phyloP scores from a whole-genome alignment of 2,329 filamentous ascomycete genomes.

The Xylariaceae sp. region DNA sequence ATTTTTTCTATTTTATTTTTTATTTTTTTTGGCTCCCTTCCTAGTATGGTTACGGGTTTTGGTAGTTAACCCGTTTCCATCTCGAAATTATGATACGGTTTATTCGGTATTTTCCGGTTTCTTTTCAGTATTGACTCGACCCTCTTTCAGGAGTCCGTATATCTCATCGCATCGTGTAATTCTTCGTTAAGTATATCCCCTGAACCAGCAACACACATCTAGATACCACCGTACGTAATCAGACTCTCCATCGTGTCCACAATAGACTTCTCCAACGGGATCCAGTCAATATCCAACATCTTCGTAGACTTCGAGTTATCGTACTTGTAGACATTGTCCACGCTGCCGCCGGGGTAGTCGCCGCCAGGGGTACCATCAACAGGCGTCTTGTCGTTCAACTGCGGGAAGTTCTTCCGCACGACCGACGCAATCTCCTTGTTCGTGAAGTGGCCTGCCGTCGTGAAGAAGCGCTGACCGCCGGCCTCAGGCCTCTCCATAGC shows the following conservation, averaged over 20 bases:
- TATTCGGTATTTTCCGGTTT: too few species aligned
- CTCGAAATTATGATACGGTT: too few species aligned
- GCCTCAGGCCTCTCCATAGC: conserved; percentile 46
- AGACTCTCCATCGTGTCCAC: conserved; percentile 61
- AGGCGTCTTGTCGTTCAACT: conserved; percentile 44
- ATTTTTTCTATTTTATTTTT: too few species aligned
- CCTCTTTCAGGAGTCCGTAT: too few species aligned
- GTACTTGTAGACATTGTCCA: conserved; percentile 43
- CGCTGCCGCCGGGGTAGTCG: conserved; percentile 32
- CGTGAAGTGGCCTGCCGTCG: conserved; percentile 42
- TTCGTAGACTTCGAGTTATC: conserved; percentile 56
- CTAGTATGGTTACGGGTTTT: too few species aligned
- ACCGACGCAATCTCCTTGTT: conserved; percentile 42
- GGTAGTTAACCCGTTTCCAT: too few species aligned
- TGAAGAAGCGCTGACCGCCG: conserved; percentile 48
- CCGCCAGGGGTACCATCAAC: conserved; percentile 40
- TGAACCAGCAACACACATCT: neutral
- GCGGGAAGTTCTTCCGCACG: conserved; percentile 45
- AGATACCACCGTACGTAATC: conserved; percentile 38
- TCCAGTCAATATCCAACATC: conserved; percentile 59
- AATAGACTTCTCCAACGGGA: conserved; percentile 54
- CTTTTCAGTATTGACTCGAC: too few species aligned
- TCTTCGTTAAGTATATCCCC: too few species aligned
- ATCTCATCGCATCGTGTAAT: too few species aligned
- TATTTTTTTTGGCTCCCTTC: too few species aligned